Evolutionary conservation across 371 early-diverging fungal genomes (phyloP).

Genomic region (Globomyces sp.): DNA sequence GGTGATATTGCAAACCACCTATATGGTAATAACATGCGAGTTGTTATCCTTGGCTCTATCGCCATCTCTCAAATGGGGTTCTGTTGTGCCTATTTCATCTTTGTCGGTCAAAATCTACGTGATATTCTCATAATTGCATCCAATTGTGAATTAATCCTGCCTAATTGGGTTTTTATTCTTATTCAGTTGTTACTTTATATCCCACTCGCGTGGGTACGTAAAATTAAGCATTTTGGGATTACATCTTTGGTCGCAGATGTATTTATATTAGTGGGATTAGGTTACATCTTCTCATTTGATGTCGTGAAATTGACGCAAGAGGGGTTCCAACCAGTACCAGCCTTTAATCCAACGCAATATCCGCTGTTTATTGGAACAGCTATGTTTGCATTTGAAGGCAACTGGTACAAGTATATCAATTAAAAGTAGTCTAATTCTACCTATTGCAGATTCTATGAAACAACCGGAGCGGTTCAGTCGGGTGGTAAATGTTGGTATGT

Average conservation of each 20-base stretch:
- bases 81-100: conserved; percentile 83
- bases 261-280: conserved; percentile 79
- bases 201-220: conserved; percentile 83
- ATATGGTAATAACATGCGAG: conserved; percentile 78
- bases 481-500: conserved; percentile 71
- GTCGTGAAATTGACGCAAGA: conserved; percentile 56
- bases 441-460: conserved; percentile 84
- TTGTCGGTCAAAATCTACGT: conserved; percentile 75
- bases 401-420: conserved; percentile 49
- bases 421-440: conserved; percentile 64
- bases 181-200: conserved; percentile 67
- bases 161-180: conserved; percentile 63
- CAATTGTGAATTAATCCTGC: conserved; percentile 46
- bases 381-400: conserved; percentile 92
- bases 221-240: conserved; percentile 78
- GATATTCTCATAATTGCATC: conserved; percentile 66
- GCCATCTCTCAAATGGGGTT: conserved; percentile 88
- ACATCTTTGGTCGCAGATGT: conserved; percentile 83
- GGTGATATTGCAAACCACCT: conserved; percentile 86
- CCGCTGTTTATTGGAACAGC: conserved; percentile 89
- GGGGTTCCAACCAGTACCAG: conserved; percentile 58
- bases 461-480: conserved; percentile 73
- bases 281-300: conserved; percentile 80
- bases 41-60: conserved; percentile 76
- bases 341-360: conserved; percentile 68